phyloP scores from a whole-genome alignment of 495 filamentous ascomycete species.

The Penicillium parvum region DNA sequence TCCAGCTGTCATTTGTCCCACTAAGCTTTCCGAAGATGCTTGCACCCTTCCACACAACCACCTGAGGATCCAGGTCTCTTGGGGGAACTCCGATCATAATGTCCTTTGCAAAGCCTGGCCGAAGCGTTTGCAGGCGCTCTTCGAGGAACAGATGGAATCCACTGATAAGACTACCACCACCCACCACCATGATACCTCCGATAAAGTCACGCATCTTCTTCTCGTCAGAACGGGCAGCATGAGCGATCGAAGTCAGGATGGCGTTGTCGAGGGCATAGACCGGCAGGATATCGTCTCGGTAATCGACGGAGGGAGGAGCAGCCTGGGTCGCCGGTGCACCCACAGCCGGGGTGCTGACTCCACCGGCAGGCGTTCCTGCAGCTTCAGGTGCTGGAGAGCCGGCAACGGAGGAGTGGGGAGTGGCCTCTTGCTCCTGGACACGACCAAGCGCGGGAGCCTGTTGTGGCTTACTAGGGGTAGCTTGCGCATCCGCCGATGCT shows the following conservation, averaged over 20 bases:
- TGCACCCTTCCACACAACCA: slow-evolving; percentile 95
- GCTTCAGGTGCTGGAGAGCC: slow-evolving; percentile 81
- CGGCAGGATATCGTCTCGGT: slow-evolving; percentile 79
- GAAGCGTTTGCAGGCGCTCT: slow-evolving; percentile 64
- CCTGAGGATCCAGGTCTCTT: slow-evolving; percentile 87
- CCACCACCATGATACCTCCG: slow-evolving; percentile 92
- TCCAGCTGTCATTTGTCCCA: slow-evolving; percentile 89
- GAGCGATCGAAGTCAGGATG: slow-evolving; percentile 79
- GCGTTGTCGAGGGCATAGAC: slow-evolving; percentile 80
- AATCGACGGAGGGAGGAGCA: slow-evolving; percentile 46
- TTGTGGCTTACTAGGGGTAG: slow-evolving; percentile 40
- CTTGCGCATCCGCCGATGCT: slow-evolving; percentile 29
- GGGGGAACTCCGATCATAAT: slow-evolving; percentile 87
- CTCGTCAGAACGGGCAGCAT: slow-evolving; percentile 83
- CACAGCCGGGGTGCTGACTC: slow-evolving; percentile 29
- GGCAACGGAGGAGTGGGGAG: slow-evolving; percentile 77
- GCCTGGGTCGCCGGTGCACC: slow-evolving; percentile 23
- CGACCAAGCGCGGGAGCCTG: slow-evolving; percentile 42
- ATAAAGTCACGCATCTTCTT: slow-evolving; percentile 89
- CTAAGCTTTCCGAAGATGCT: slow-evolving; percentile 93
- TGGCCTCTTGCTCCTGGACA: slow-evolving; percentile 56
- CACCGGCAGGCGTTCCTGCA: slow-evolving; percentile 62
- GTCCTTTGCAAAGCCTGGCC: slow-evolving; percentile 69
- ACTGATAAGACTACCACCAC: slow-evolving; percentile 77
- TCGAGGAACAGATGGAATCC: slow-evolving; percentile 75